Evolutionary conservation across 768 basidiomycete genomes (phyloP), one percentile per base, ranked within the genome.

Genomic region (Lepiota brunneoincarnata): DNA sequence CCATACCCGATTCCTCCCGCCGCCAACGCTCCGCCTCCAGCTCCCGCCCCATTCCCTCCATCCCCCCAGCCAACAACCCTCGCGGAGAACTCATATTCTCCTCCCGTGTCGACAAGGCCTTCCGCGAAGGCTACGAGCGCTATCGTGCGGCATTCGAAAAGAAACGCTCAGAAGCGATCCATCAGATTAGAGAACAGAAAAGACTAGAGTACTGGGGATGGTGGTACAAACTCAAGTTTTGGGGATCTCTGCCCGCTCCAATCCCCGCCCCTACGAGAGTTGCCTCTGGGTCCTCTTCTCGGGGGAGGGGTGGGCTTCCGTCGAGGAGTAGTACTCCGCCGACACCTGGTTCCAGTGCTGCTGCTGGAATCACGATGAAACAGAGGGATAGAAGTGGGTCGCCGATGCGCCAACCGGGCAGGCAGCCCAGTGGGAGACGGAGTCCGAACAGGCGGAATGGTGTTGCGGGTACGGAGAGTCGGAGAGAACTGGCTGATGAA

Each of bases 81-180:
- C 87, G 95, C 12, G 96, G 97, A 45, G 97, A 99, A 65, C 83
- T 99, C 55, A 97, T 98, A 51, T 97, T 99, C 71, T 93, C 91
- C 2, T 91, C 87, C 10, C 84, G 91, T 42, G 88, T 99, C 17
- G 88, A 91, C 56, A 79, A 80, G 48, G 63, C 69, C 17, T 98
- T 98, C 68, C 77, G 90, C 20, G 97, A 98, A 51, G 80, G 87
- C 0, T 99, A 99, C 71, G 95, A 98, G 68, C 82, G 92, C 14
- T 93, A 98, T 69, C 82, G 96, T 18, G 75, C 84, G 7, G 86
- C 85, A 26, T 98, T 97, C 69, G 96, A 98, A 71, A 74, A 86
- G 47, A 76, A 80, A 58, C 71, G 92, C 21, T 85, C 84, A 57
- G 88, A 88, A 62, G 78, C 79, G 50, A 80, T 81, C 58, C 75